Evolutionary conservation across 208 protist genomes (phyloP).

Genomic region (Naegleria lovaniensis): DNA sequence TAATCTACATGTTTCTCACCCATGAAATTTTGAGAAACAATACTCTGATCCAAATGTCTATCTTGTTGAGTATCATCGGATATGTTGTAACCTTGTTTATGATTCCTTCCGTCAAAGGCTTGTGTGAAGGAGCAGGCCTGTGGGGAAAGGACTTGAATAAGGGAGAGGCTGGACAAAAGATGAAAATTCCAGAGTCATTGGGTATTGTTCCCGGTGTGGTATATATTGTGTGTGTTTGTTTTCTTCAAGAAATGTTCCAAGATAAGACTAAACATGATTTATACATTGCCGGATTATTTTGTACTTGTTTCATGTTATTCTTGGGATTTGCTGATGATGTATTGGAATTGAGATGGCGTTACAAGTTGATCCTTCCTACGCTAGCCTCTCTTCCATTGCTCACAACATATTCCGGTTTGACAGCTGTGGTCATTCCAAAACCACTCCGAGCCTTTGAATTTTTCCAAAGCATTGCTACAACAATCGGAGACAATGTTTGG

Average conservation of each 20-base stretch:
- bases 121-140: neutral
- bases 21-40: constrained; percentile 29
- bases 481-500: constrained; percentile 35
- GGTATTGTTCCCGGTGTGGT: constrained; percentile 56
- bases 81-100: neutral
- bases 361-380: constrained; percentile 94
- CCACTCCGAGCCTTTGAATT: constrained; percentile 39
- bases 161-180: constrained; percentile 10
- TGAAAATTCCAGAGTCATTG: constrained; percentile 54
- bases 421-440: constrained; percentile 73
- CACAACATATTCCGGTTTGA: constrained; percentile 68
- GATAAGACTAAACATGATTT: constrained; percentile 45
- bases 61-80: constrained; percentile 24
- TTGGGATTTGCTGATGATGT: constrained; percentile 99
- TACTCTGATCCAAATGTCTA: neutral
- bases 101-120: neutral
- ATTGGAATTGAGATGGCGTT: constrained; percentile 90
- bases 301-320: constrained; percentile 94
- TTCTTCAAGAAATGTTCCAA: constrained; percentile 32
- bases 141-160: constrained; percentile 11
- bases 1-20: neutral
- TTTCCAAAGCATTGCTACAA: constrained; percentile 36
- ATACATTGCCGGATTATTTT: constrained; percentile 79
- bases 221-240: constrained; percentile 55
- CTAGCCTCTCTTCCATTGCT: constrained; percentile 87